Base-by-base conservation (phyloP, 1,284 basidiomycete genomes). In the Bondarzewia mesenterica region DNA sequence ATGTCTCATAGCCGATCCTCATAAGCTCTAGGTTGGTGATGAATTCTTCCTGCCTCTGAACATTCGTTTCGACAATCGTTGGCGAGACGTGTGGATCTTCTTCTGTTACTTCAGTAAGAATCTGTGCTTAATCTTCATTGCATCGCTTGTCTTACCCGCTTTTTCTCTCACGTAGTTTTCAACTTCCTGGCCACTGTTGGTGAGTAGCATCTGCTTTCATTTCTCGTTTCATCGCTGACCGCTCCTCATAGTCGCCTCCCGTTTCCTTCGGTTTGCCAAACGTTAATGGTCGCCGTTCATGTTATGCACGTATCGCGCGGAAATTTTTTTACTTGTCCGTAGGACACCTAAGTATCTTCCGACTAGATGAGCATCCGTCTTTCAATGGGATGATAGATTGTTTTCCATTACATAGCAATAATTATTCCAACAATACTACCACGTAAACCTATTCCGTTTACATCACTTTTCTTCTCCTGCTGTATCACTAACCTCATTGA, bases 71-170 rank as follows among this genome's bases (percentile, higher is more conserved):
- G 65, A 67, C 7, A 66, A 77, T 15, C 70, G 86, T 16, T 90
- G 88, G 82, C 72, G 89, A 56, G 86, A 92, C 54, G 75, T 74
- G 5, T 89, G 80, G 52, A 83, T 91, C 48, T 67, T 88, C 39
- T 76, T 87, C 55, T 71, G 77, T 4, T 87, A 70, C 64, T 72
- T 81, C 52, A 64, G 73, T 78, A 51, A 58, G 73, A 16, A n/a
- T n/a, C 48, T 43, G 6, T 3, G n/a, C 18, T 20, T 16, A 37
- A 4, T n/a, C n/a, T n/a, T n/a, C 44, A 39, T 27, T 12, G 36
- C 44, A 21, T 51, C 14, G 51, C 25, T 7, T 25, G 29, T 15
- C 15, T 38, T 20, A 23, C 22, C 4, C n/a, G 29, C 29, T 32
- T 32, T 32, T 10, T n/a, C 10, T 32, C n/a, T 46, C 56, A n/a